Evolutionary conservation across 1,284 basidiomycete genomes (phyloP).

Genomic region (Chalciporus sp.): DNA sequence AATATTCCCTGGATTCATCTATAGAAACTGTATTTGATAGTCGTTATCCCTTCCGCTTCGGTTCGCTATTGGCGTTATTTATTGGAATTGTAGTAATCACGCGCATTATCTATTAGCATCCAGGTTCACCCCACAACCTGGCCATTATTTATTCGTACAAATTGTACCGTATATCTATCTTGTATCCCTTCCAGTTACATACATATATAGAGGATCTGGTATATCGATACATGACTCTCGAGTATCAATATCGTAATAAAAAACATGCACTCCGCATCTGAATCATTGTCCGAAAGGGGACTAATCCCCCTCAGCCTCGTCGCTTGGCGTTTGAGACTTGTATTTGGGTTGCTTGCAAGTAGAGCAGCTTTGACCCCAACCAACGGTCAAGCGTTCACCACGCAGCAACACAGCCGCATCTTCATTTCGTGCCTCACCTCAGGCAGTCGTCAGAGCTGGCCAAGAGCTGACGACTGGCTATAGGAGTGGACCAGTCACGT

Average conservation of each 20-base stretch:
- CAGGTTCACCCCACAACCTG: conserved; percentile 4
- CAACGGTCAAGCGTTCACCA: conserved; percentile 17
- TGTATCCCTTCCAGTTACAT: conserved; percentile 17
- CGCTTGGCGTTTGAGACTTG: background rate
- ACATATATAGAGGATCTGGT: background rate
- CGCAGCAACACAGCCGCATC: conserved; percentile 19
- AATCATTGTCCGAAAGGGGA: background rate
- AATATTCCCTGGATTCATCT: background rate
- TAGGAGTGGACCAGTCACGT: conserved; percentile 22
- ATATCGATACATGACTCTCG: conserved; percentile 1
- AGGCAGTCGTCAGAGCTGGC: conserved; percentile 12
- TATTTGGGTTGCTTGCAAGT: background rate
- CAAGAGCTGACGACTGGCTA: conserved; percentile 5
- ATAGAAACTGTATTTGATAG: conserved; percentile 18
- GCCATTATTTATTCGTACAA: conserved; percentile 13
- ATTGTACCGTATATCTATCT: background rate
- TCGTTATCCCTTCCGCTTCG: background rate
- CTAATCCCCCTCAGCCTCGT: background rate
- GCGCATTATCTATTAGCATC: conserved; percentile 17
- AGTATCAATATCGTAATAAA: background rate
- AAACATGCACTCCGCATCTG: background rate
- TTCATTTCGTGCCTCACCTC: conserved; percentile 18
- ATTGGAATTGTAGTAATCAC: conserved; percentile 19
- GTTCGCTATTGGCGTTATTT: conserved; percentile 18
- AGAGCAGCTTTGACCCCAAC: background rate